A percentile compares a stretch with the other conserved stretches of the same genome.
phyloP scores from a whole-genome alignment of 768 basidiomycete genomes.

The Leccinellum luteum region DNA sequence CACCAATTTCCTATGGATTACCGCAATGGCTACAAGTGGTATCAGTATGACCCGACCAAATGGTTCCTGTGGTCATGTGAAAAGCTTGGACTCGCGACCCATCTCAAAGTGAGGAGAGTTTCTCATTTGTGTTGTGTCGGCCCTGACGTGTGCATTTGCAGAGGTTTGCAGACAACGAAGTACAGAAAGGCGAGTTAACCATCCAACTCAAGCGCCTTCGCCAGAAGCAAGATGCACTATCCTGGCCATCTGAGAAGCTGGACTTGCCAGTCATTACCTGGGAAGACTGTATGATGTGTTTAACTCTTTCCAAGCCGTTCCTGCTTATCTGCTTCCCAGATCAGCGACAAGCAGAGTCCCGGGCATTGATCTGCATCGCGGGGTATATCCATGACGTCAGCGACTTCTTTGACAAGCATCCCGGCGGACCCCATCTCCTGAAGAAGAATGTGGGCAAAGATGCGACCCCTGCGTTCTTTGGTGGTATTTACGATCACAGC shows the following conservation, averaged over 20 bases:
- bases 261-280: constrained; percentile 83
- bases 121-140: not conserved
- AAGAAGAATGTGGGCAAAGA: constrained; percentile 85
- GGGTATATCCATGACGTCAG: constrained; percentile 89
- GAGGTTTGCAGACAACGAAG: constrained; percentile 52
- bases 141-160: constrained; percentile 30
- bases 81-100: constrained; percentile 45
- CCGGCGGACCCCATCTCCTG: constrained; percentile 81
- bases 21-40: constrained; percentile 87
- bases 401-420: constrained; percentile 81
- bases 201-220: constrained; percentile 86
- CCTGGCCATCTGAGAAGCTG: constrained; percentile 70
- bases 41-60: constrained; percentile 87
- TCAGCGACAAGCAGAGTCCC: constrained; percentile 72
- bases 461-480: constrained; percentile 89
- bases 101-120: constrained; percentile 42
- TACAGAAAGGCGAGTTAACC: constrained; percentile 81
- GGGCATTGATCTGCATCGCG: constrained; percentile 80
- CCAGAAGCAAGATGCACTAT: constrained; percentile 65
- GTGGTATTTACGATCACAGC: constrained; percentile 80
- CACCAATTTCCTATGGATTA: constrained; percentile 95
- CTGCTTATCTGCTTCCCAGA: constrained; percentile 37
- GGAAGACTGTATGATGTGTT: constrained; percentile 60
- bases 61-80: constrained; percentile 65
- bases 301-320: constrained; percentile 1